These are phyloP conservation scores for Coemansia sp. DNA, from an alignment of 192 early-diverging fungal genomes.

Conservation along the genomic window DNA sequence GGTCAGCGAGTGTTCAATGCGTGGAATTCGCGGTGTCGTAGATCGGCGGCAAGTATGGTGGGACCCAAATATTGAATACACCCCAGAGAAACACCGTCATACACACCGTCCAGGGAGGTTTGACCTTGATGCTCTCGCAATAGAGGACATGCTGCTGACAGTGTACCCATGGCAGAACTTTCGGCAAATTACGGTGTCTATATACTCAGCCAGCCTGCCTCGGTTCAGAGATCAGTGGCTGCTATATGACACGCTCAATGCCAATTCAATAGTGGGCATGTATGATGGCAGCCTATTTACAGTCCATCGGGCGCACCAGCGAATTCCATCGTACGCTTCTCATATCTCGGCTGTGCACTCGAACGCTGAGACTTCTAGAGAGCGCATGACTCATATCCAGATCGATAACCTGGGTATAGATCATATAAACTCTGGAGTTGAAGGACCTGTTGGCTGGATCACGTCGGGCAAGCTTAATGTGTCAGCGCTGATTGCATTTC, in stretches of 20 bases:
- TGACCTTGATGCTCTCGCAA: constrained; percentile 73
- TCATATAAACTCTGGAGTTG: constrained; percentile 80
- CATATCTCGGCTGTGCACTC: neutral
- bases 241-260: constrained; percentile 84
- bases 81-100: constrained; percentile 59
- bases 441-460: constrained; percentile 93
- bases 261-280: constrained; percentile 84
- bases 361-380: neutral
- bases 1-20: constrained; percentile 76
- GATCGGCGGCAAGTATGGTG: constrained; percentile 80
- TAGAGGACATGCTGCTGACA: constrained; percentile 87
- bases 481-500: constrained; percentile 65
- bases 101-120: constrained; percentile 74
- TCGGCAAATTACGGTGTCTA: constrained; percentile 80
- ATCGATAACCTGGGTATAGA: constrained; percentile 88
- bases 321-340: constrained; percentile 24
- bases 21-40: constrained; percentile 84
- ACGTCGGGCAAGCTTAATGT: constrained; percentile 85
- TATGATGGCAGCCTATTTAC: constrained; percentile 95
- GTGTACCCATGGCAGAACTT: constrained; percentile 74
- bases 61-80: constrained; percentile 62
- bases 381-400: constrained; percentile 64
- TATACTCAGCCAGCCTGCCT: constrained; percentile 82
- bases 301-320: constrained; percentile 80
- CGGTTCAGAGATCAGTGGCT: constrained; percentile 89